These are phyloP conservation scores for Herpetospermum pedunculosum DNA, from an alignment of 306 rosid species.

Conservation along the genomic window DNA sequence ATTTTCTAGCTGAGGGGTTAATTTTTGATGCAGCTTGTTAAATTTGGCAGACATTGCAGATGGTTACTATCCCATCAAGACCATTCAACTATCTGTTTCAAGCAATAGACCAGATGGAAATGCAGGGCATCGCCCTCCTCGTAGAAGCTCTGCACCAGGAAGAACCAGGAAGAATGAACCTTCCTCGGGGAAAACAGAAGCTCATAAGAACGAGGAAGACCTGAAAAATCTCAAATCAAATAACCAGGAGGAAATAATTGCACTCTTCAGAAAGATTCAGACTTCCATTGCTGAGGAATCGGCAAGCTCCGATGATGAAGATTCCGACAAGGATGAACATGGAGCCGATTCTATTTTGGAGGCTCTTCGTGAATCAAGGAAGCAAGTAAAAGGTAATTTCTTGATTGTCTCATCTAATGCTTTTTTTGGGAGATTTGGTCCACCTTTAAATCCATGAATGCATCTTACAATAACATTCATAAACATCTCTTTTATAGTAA, in stretches of 20 bases:
- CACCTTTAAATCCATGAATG: background rate
- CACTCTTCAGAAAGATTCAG: constrained; percentile 35
- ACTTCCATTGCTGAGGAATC: constrained; percentile 30
- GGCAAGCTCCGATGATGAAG: constrained; percentile 8
- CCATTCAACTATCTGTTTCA: constrained; percentile 7
- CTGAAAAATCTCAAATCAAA: constrained; percentile 17
- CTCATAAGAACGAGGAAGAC: constrained; percentile 16
- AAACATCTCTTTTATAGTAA: background rate
- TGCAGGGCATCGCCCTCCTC: constrained; percentile 12
- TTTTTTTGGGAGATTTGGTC: background rate
- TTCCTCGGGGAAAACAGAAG: background rate
- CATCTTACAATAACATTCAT: background rate
- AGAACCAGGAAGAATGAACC: constrained; percentile 3
- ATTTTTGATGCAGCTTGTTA: constrained; percentile 59
- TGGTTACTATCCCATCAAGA: constrained; percentile 17
- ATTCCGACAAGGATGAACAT: constrained; percentile 10
- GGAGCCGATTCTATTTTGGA: constrained; percentile 24
- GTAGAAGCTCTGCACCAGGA: constrained; percentile 18
- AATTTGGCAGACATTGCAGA: constrained; percentile 60
- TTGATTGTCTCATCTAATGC: background rate
- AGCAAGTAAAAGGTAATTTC: constrained; percentile 21
- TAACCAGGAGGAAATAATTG: constrained; percentile 44
- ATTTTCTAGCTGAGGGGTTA: constrained; percentile 28
- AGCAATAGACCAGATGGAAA: constrained; percentile 22
- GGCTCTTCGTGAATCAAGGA: constrained; percentile 29